Evolutionary conservation across 768 basidiomycete genomes (phyloP).

Genomic region (Omphalotus guepiniiformis): DNA sequence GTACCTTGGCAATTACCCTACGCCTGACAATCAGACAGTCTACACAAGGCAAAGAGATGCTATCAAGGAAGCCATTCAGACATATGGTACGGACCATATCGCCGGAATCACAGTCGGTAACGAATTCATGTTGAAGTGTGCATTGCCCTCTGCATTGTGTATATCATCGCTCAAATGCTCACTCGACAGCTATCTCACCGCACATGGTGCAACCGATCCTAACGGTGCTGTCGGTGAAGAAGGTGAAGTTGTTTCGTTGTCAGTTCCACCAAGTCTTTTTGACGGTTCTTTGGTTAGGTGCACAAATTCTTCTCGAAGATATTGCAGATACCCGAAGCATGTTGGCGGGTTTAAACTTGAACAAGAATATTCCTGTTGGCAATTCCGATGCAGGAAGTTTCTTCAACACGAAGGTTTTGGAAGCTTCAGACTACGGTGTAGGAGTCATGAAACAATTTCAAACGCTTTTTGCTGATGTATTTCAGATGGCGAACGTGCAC

Average conservation of each 20-base stretch:
- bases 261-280: not conserved
- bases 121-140: constrained; percentile 80
- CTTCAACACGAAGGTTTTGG: constrained; percentile 69
- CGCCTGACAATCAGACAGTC: constrained; percentile 58
- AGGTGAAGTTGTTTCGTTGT: constrained; percentile 15
- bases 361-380: constrained; percentile 65
- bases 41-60: constrained; percentile 69
- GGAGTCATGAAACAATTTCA: constrained; percentile 20
- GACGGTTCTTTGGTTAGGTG: constrained; percentile 34
- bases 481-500: constrained; percentile 84
- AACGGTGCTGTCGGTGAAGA: constrained; percentile 55
- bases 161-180: not conserved
- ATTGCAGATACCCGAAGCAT: constrained; percentile 64
- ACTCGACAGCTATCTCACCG: constrained; percentile 50
- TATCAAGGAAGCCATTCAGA: constrained; percentile 66
- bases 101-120: constrained; percentile 88
- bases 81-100: constrained; percentile 74
- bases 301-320: constrained; percentile 54
- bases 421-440: constrained; percentile 66
- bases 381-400: constrained; percentile 83
- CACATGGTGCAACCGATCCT: constrained; percentile 44
- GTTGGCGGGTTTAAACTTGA: constrained; percentile 51
- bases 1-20: constrained; percentile 68
- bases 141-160: constrained; percentile 8
- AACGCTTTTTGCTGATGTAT: not conserved